Evolutionary conservation across 352 stramenopile genomes (phyloP).

Genomic region (Thraustochytrium striatum): DNA sequence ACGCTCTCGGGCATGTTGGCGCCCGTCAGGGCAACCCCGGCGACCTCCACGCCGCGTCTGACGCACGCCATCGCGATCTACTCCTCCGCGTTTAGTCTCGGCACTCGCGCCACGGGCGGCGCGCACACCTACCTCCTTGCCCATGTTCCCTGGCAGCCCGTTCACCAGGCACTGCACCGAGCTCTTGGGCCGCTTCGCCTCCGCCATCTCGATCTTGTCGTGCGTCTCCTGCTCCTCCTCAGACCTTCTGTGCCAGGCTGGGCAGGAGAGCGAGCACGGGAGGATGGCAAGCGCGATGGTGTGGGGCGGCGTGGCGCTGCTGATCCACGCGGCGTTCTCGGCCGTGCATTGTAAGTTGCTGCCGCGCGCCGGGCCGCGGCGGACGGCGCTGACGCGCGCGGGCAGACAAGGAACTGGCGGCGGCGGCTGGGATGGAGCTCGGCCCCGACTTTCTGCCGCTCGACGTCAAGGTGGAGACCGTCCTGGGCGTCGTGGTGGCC

Average conservation of each 20-base stretch:
- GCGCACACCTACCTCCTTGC: slow-evolving; percentile 34
- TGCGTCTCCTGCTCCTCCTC: background rate
- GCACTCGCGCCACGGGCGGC: background rate
- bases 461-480: slow-evolving; percentile 36
- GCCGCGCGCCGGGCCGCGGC: background rate
- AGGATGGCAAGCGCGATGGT: background rate
- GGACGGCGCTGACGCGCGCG: background rate
- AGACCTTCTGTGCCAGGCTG: too few species aligned
- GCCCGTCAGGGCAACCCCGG: slow-evolving; percentile 13
- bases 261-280: background rate
- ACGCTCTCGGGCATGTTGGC: slow-evolving; percentile 7
- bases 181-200: slow-evolving; percentile 7
- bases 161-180: slow-evolving; percentile 25
- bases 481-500: slow-evolving; percentile 21
- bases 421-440: slow-evolving; percentile 36
- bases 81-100: background rate
- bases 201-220: slow-evolving; percentile 4
- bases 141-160: slow-evolving; percentile 43
- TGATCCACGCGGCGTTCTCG: slow-evolving; percentile 37
- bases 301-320: slow-evolving; percentile 5
- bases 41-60: slow-evolving; percentile 2
- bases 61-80: slow-evolving; percentile 27
- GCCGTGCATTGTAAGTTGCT: slow-evolving; percentile 44
- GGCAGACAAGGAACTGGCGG: slow-evolving; percentile 30
- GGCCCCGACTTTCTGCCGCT: background rate